A percentile compares a stretch with the other conserved stretches of the same genome.
These are phyloP conservation scores for Echinosophora koreensis DNA, from an alignment of 306 rosid genomes.

Conservation along the genomic window DNA sequence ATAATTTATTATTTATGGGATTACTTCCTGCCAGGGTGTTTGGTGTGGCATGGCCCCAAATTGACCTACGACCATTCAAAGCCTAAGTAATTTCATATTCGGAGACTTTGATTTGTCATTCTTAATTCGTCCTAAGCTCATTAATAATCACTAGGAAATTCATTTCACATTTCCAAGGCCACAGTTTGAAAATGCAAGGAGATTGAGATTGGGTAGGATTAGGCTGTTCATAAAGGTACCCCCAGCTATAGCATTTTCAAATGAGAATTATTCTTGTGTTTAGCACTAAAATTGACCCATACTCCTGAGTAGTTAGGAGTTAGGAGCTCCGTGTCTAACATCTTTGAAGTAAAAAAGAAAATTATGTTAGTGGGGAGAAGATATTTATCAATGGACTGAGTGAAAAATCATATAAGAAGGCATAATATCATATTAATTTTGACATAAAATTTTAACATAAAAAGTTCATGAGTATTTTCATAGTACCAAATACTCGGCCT, in stretches of 20 bases:
- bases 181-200: conserved; percentile 31
- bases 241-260: conserved; percentile 8
- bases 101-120: conserved; percentile 36
- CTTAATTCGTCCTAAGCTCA: conserved; percentile 38
- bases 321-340: neutral
- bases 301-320: neutral
- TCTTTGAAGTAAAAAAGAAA: neutral
- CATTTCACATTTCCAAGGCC: conserved; percentile 43
- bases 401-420: too few species aligned
- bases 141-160: conserved; percentile 40
- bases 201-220: neutral
- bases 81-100: conserved; percentile 35
- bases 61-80: conserved; percentile 52
- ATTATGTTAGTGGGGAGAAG: neutral
- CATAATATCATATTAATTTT: too few species aligned
- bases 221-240: conserved; percentile 9
- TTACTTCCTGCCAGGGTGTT: conserved; percentile 37
- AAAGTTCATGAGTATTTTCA: too few species aligned
- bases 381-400: too few species aligned
- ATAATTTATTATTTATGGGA: conserved; percentile 3
- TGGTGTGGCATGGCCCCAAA: conserved; percentile 40
- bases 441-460: too few species aligned
- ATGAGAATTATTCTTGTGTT: neutral
- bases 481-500: too few species aligned
- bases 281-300: too few species aligned